Conservation (phyloP, 176 grass and related monocot genomes). For the Bothriochloa decipiens region DNA sequence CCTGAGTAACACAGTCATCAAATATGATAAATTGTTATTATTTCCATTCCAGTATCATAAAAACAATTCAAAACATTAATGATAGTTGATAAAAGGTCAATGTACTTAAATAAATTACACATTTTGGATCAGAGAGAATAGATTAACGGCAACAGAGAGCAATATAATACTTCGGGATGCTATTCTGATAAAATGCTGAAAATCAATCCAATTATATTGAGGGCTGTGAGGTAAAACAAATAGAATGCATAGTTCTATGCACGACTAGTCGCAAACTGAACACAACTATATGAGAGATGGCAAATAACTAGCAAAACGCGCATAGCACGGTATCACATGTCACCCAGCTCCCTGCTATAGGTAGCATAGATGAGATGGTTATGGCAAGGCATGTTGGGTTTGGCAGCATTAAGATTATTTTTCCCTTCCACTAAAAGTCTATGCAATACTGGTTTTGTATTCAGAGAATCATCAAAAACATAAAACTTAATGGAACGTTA, state of each 20-base stretch:
- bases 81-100: neutral
- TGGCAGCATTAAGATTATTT: constrained; percentile 17
- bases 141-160: constrained; percentile 13
- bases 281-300: neutral
- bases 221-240: constrained; percentile 6
- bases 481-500: neutral
- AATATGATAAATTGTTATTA: neutral
- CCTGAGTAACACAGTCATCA: constrained; percentile 55
- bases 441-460: neutral
- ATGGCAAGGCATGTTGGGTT: neutral
- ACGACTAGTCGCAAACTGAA: neutral
- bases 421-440: neutral
- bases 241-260: neutral
- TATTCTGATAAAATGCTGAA: constrained; percentile 22
- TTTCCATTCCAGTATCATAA: neutral
- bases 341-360: constrained; percentile 10
- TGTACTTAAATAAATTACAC: neutral
- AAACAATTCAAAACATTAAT: neutral
- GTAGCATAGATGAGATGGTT: neutral
- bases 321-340: constrained; percentile 21
- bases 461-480: neutral
- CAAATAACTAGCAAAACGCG: neutral
- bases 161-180: neutral
- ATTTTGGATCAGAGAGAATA: neutral
- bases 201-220: constrained; percentile 16